Evolutionary conservation across 257 asterid genomes (phyloP), one percentile per base, ranked within the genome.

Genomic region (Solanum chiquidenum): DNA sequence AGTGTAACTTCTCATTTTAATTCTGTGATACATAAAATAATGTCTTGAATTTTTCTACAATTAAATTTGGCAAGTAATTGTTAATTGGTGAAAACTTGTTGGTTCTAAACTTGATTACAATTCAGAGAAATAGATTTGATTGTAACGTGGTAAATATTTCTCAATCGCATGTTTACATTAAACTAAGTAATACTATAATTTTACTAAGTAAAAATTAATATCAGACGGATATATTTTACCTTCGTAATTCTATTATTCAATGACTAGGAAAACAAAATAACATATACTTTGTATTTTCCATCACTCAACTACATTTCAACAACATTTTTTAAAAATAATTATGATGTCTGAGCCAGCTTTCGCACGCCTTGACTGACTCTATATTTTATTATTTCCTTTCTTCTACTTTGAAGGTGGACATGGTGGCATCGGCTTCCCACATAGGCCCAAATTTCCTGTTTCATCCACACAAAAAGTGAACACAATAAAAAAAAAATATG

Each of bases 401-500:
- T 90, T 91, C 27, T 37, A 71, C 16, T 0, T n/a, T 16, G 85
- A 49, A 3, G 88, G 89, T 68, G 88, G 91, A 94, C 98, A 95
- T 33, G 92, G 75, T 29, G 87, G 3, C 83, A 93, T 64, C 6
- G 98, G 98, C 91, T 76, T 86, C 4, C 95, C 95, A 86, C 98
- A 93, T 3, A 96, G 90, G 23, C 84, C 83, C 49, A 18, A 33
- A 80, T 95, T 94, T 72, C 98, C 99, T 95, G 94, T 66, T 84
- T 40, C 6, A 84, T 21, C 7, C 83, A 38, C 40, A 46, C 73
- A 66, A 27, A 25, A 66, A 25, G 29, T 20, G 29, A 55, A 20
- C 64, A 3, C 64, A 55, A 55, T 18, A 55, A 14, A 46, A 44
- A 38, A 44, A 44, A 3, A 12, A 62, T 62, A 9, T 16, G 20